A percentile compares a stretch with the other conserved stretches of the same genome.
These are phyloP conservation scores for Colletotrichum filicis DNA, from an alignment of 2,329 filamentous ascomycete genomes.

Conservation along the genomic window DNA sequence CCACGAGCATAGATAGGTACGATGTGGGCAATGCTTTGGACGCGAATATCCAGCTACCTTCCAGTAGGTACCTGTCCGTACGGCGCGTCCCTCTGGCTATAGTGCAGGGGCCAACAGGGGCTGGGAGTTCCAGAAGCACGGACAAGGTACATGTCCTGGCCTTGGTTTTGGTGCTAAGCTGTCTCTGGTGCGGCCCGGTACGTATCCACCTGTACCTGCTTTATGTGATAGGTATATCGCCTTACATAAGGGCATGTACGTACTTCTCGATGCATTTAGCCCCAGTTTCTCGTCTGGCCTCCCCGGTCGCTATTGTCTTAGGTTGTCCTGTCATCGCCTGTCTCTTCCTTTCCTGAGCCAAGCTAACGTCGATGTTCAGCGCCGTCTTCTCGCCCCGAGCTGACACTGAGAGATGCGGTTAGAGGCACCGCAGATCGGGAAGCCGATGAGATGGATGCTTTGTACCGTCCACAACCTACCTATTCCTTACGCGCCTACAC, in stretches of 20 bases:
- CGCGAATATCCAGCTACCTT: neutral
- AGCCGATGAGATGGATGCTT: neutral
- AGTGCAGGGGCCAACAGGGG: constrained; percentile 31
- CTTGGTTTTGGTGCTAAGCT: neutral
- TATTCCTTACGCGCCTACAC: no score
- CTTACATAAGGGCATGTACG: constrained; percentile 7
- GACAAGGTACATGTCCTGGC: constrained; percentile 1
- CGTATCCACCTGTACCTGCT: constrained; percentile 31
- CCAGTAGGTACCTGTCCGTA: no score
- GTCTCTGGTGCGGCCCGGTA: constrained; percentile 15
- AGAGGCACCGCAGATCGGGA: neutral
- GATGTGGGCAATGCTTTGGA: constrained; percentile 1
- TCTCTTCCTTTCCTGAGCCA: constrained; percentile 3
- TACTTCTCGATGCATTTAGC: neutral
- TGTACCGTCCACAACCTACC: neutral
- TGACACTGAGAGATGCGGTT: neutral
- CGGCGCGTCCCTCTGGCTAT: constrained; percentile 1
- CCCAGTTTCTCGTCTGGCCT: neutral
- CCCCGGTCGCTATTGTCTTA: neutral
- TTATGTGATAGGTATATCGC: constrained; percentile 6
- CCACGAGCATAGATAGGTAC: neutral
- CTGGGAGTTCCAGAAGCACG: constrained; percentile 23
- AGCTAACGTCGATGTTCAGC: neutral
- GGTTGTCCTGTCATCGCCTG: neutral
- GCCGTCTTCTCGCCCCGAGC: neutral